Percentiles rank a stretch among this genome's conserved stretches.
Evolutionary conservation across 106 monocot species (phyloP).

Genomic region (Platanthera guangdongensis): DNA sequence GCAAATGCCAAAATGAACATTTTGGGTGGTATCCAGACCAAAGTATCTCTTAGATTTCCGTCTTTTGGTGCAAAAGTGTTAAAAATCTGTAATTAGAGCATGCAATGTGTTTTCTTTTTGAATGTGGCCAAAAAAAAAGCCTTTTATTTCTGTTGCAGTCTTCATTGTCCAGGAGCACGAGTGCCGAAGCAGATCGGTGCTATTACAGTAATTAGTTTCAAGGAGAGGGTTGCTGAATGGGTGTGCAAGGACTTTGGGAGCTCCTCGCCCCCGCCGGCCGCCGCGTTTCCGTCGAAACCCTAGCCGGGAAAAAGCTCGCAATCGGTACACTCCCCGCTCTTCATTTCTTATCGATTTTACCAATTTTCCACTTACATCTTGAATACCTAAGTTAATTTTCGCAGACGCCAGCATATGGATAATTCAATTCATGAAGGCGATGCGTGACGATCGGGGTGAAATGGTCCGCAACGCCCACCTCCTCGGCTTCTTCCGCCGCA

Average conservation of each 20-base stretch:
- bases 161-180: too few relatives aligned
- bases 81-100: too few relatives aligned
- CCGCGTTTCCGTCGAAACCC: conserved; percentile 98
- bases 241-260: conserved; percentile 94
- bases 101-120: too few relatives aligned
- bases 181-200: too few relatives aligned
- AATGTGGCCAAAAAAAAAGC: too few relatives aligned
- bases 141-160: too few relatives aligned
- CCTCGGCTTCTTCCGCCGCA: conserved; percentile 91
- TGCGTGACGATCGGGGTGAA: conserved; percentile 92
- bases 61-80: too few relatives aligned
- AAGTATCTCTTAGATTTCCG: too few relatives aligned
- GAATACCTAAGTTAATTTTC: neutral
- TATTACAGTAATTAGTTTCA: neutral
- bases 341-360: neutral
- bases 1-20: too few relatives aligned
- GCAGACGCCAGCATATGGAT: conserved; percentile 99
- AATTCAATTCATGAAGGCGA: conserved; percentile 99
- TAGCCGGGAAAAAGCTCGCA: conserved; percentile 86
- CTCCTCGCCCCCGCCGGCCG: conserved; percentile 92
- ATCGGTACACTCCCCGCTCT: conserved; percentile 25
- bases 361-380: neutral
- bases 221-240: conserved; percentile 34
- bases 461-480: conserved; percentile 89
- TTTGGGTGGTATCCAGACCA: too few relatives aligned